These are phyloP conservation scores for Salix purpurea DNA, from an alignment of 345 rosid genomes.

Conservation along the genomic window DNA sequence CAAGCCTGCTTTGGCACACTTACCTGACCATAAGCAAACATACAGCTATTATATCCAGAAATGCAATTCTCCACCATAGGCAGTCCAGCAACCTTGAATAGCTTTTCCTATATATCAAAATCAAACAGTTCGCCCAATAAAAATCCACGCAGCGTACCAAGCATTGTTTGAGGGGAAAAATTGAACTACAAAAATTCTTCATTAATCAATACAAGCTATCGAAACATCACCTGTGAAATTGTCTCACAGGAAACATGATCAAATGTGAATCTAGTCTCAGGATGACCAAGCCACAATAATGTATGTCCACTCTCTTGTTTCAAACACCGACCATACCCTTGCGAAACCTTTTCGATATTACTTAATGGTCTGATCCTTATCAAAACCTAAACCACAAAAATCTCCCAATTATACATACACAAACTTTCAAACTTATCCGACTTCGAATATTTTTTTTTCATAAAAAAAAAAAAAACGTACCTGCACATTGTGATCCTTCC, in stretches of 20 bases:
- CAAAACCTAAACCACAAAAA: constrained; percentile 52
- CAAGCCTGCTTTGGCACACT: neutral
- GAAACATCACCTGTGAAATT: constrained; percentile 62
- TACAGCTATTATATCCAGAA: constrained; percentile 90
- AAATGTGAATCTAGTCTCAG: constrained; percentile 91
- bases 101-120: constrained; percentile 45
- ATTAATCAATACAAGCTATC: neutral
- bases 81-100: constrained; percentile 70
- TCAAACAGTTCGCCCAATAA: neutral
- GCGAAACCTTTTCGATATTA: constrained; percentile 56
- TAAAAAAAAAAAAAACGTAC: constrained; percentile 24
- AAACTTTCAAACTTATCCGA: neutral
- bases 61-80: constrained; percentile 98
- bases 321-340: constrained; percentile 64
- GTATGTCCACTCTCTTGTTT: constrained; percentile 76
- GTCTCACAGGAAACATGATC: constrained; percentile 79
- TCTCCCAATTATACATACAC: neutral
- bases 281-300: constrained; percentile 77
- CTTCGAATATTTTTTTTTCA: neutral
- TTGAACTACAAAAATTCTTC: neutral
- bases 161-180: neutral
- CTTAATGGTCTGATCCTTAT: constrained; percentile 77
- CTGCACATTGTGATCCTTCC: constrained; percentile 93
- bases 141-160: too few species aligned
- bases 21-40: constrained; percentile 98